These are phyloP conservation scores for Aspergillus flavus DNA, from an alignment of 2,329 filamentous ascomycete genomes.

Conservation along the genomic window DNA sequence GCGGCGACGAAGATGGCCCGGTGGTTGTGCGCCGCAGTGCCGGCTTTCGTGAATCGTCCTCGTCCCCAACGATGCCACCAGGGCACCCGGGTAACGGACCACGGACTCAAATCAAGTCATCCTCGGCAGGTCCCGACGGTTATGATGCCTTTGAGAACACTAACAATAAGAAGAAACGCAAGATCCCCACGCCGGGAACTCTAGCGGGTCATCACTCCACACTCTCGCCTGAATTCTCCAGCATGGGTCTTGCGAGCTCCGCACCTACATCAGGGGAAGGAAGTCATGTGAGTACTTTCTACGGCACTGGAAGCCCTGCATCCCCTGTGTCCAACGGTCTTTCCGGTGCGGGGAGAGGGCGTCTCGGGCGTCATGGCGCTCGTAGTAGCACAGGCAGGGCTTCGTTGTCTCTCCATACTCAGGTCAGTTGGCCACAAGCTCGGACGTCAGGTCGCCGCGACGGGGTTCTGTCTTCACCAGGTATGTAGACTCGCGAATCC, in stretches of 20 bases:
- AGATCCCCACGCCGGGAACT: conserved; percentile 88
- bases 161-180: conserved; percentile 99
- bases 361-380: conserved; percentile 66
- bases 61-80: conserved; percentile 34
- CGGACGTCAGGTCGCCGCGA: conserved; percentile 53
- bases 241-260: conserved; percentile 59
- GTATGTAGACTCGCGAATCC: conserved; percentile 24
- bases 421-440: conserved; percentile 56
- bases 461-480: conserved; percentile 47
- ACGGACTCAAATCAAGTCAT: conserved; percentile 52
- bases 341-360: conserved; percentile 81
- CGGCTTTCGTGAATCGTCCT: conserved; percentile 42
- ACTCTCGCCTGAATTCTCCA: conserved; percentile 66
- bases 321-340: conserved; percentile 68
- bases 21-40: conserved; percentile 46
- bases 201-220: conserved; percentile 60
- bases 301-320: conserved; percentile 58
- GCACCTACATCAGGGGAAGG: conserved; percentile 50
- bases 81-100: conserved; percentile 32
- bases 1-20: conserved; percentile 61
- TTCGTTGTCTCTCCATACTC: conserved; percentile 63
- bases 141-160: conserved; percentile 98
- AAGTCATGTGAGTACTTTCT: conserved; percentile 54
- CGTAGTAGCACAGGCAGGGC: conserved; percentile 60
- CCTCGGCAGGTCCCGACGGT: conserved; percentile 76